These are phyloP conservation scores for Cladosporium sphaerospermum DNA, from an alignment of 2,329 filamentous ascomycete species.

Conservation along the genomic window DNA sequence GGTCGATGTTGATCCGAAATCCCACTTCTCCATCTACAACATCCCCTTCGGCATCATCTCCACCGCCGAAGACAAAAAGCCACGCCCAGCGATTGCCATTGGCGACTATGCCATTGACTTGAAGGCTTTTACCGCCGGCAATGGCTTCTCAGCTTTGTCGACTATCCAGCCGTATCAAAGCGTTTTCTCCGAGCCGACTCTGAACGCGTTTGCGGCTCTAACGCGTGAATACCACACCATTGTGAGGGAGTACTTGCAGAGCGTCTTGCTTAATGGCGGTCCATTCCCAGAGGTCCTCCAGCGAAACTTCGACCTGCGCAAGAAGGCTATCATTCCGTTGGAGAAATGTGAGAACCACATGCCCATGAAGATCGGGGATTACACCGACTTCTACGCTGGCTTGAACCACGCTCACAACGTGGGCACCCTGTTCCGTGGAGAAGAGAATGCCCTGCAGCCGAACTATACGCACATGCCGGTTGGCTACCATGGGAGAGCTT, in stretches of 20 bases:
- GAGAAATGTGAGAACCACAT: conserved; percentile 59
- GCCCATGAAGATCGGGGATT: conserved; percentile 69
- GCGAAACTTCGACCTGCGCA: conserved; percentile 53
- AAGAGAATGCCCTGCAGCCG: conserved; percentile 66
- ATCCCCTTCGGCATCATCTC: conserved; percentile 80
- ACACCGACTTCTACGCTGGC: conserved; percentile 76
- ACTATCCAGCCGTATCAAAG: conserved; percentile 51
- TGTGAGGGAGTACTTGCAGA: conserved; percentile 65
- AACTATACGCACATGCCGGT: conserved; percentile 80
- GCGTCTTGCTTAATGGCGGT: conserved; percentile 56
- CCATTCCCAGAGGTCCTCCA: conserved; percentile 56
- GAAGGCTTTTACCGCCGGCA: conserved; percentile 51
- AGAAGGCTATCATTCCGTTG: conserved; percentile 54
- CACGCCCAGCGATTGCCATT: conserved; percentile 64
- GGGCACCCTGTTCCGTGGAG: conserved; percentile 66
- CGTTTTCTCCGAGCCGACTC: conserved; percentile 58
- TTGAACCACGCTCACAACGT: conserved; percentile 71
- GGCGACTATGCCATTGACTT: conserved; percentile 68
- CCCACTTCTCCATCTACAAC: conserved; percentile 70
- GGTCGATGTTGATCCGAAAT: conserved; percentile 54
- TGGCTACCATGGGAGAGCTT: conserved; percentile 73
- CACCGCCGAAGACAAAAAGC: conserved; percentile 49
- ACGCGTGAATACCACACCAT: conserved; percentile 61
- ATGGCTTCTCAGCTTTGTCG: conserved; percentile 55
- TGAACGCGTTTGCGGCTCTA: conserved; percentile 69